Evolutionary conservation across 2,329 filamentous ascomycete species (phyloP).

Genomic region (Capronia coronata): DNA sequence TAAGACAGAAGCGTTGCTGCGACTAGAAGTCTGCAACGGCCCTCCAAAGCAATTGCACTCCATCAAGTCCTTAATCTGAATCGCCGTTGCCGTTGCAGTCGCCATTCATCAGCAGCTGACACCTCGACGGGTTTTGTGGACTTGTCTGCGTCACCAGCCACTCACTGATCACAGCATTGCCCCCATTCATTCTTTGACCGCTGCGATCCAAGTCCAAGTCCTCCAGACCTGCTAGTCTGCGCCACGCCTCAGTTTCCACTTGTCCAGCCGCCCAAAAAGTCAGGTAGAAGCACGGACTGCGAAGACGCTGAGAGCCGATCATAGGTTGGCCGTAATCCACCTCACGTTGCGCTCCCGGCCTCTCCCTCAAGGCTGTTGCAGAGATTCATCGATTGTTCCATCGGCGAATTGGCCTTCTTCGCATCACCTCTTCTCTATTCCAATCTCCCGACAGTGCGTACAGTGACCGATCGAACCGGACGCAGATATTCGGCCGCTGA

Average conservation of each 20-base stretch:
- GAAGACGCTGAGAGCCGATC: neutral
- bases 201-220: too few relatives aligned
- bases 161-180: neutral
- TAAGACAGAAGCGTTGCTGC: too few relatives aligned
- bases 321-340: conserved; percentile 6
- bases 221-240: conserved; percentile 12
- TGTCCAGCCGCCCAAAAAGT: conserved; percentile 5
- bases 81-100: neutral
- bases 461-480: conserved; percentile 25
- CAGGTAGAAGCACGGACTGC: conserved; percentile 4
- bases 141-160: conserved; percentile 19
- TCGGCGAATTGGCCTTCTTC: conserved; percentile 26
- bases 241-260: conserved; percentile 13
- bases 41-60: too few relatives aligned
- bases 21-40: too few relatives aligned
- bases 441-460: conserved; percentile 21
- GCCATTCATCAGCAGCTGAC: neutral
- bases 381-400: conserved; percentile 8
- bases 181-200: neutral
- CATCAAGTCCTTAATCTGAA: neutral
- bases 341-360: conserved; percentile 13
- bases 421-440: conserved; percentile 24
- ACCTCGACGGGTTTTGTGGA: neutral
- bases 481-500: conserved; percentile 25
- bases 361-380: conserved; percentile 12